These are phyloP conservation scores for Phaeosphaeria sp. DNA, from an alignment of 2,329 filamentous ascomycete genomes.

Conservation along the genomic window DNA sequence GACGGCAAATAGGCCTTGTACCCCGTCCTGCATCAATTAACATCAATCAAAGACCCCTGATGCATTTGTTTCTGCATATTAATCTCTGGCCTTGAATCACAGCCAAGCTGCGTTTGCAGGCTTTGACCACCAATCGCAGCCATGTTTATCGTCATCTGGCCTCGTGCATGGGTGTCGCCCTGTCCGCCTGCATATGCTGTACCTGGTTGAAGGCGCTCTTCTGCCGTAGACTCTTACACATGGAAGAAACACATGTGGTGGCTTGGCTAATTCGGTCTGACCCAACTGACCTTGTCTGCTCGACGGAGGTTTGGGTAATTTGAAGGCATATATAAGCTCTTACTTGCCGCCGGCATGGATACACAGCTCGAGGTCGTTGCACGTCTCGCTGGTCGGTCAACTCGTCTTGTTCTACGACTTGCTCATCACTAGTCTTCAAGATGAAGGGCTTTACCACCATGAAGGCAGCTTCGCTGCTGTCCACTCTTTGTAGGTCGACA, in stretches of 20 bases:
- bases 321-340: constrained; percentile 38
- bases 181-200: constrained; percentile 24
- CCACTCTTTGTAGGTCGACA: constrained; percentile 38
- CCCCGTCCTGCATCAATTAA: constrained; percentile 46
- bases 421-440: constrained; percentile 26
- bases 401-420: constrained; percentile 24
- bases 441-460: constrained; percentile 46
- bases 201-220: constrained; percentile 36
- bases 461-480: constrained; percentile 47
- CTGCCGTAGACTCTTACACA: constrained; percentile 16
- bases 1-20: constrained; percentile 37
- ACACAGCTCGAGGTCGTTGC: constrained; percentile 28
- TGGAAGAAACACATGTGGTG: constrained; percentile 24
- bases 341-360: constrained; percentile 27
- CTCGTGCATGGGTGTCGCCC: constrained; percentile 22
- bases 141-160: constrained; percentile 34
- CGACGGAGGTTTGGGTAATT: constrained; percentile 28
- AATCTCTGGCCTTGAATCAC: constrained; percentile 32
- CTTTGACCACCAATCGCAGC: constrained; percentile 32
- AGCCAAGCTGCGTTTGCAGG: constrained; percentile 23
- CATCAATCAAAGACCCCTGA: constrained; percentile 41
- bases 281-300: constrained; percentile 10
- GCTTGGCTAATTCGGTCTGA: constrained; percentile 28
- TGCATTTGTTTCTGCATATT: constrained; percentile 39
- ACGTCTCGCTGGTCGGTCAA: constrained; percentile 28